Evolutionary conservation across 495 filamentous ascomycete species (phyloP).

Genomic region (Aspergillus biplanus): DNA sequence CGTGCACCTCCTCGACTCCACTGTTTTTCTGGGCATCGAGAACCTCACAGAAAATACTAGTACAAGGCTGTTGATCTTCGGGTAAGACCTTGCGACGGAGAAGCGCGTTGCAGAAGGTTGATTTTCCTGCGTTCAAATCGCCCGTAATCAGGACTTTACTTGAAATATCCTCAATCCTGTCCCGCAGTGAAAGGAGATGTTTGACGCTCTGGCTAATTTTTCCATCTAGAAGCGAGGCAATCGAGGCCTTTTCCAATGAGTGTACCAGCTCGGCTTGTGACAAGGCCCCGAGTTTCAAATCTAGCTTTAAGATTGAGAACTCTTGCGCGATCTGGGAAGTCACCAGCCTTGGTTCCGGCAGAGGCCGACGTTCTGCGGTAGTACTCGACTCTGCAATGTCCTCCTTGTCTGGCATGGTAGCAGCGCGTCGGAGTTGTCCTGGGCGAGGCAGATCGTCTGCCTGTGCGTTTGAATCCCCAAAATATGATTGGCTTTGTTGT

Average conservation of each 20-base stretch:
- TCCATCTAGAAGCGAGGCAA: conserved; percentile 87
- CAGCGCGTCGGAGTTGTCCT: conserved; percentile 63
- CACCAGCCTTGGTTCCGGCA: conserved; percentile 73
- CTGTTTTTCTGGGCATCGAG: conserved; percentile 88
- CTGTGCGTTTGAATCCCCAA: conserved; percentile 35
- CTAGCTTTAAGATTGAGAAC: conserved; percentile 92
- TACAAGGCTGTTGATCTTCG: conserved; percentile 98
- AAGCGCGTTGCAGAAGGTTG: conserved; percentile 96
- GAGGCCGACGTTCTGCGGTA: conserved; percentile 57
- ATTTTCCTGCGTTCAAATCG: conserved; percentile 96
- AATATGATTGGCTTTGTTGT: conserved; percentile 55
- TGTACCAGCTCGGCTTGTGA: conserved; percentile 92
- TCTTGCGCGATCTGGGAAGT: conserved; percentile 93
- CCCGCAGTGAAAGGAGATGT: conserved; percentile 82
- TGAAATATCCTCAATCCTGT: conserved; percentile 94
- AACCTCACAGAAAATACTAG: conserved; percentile 97
- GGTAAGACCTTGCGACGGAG: conserved; percentile 90
- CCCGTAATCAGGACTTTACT: conserved; percentile 98
- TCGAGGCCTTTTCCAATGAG: conserved; percentile 89
- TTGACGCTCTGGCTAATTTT: conserved; percentile 92
- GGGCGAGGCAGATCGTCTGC: conserved; percentile 51
- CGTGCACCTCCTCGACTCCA: conserved; percentile 92
- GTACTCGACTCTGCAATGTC: conserved; percentile 72
- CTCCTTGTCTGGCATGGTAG: conserved; percentile 68
- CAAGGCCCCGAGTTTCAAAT: conserved; percentile 84